Evolutionary conservation across 2,329 filamentous ascomycete genomes (phyloP).

Genomic region (Cladosporium phlei): DNA sequence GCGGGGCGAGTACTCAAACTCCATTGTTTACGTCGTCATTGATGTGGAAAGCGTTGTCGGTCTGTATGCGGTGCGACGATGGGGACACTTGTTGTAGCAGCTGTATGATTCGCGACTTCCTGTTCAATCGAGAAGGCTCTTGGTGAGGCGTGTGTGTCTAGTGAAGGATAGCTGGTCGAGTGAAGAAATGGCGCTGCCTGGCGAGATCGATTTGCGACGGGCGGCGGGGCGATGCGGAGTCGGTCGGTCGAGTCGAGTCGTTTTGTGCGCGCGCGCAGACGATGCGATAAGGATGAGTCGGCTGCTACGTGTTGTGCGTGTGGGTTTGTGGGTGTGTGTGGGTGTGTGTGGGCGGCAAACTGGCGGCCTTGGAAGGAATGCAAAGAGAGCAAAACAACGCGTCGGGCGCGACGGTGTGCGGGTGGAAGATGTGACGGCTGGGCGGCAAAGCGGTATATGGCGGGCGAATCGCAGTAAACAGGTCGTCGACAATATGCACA

Average conservation of each 20-base stretch:
- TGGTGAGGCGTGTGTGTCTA: background rate
- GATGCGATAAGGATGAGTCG: slow-evolving; percentile 16
- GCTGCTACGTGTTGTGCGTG: background rate
- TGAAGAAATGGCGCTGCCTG: background rate
- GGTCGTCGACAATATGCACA: background rate
- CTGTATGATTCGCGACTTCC: too few relatives aligned
- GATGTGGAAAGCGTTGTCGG: slow-evolving; percentile 3
- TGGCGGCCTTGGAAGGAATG: slow-evolving; percentile 15
- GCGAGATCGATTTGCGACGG: background rate
- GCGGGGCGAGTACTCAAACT: slow-evolving; percentile 48
- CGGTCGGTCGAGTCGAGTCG: slow-evolving; percentile 3
- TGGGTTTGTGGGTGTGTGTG: slow-evolving; percentile 1
- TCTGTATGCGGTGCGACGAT: background rate
- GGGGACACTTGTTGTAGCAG: too few relatives aligned
- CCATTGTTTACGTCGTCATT: slow-evolving; percentile 33
- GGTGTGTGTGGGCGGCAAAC: slow-evolving; percentile 1
- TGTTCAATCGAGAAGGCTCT: background rate
- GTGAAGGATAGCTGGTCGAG: background rate
- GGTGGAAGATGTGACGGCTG: background rate
- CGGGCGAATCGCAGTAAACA: too few relatives aligned
- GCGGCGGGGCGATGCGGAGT: slow-evolving; percentile 2
- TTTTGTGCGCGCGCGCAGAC: slow-evolving; percentile 14
- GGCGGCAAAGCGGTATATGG: too few relatives aligned
- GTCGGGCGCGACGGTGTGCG: slow-evolving; percentile 8
- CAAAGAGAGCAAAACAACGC: slow-evolving; percentile 13